Conservation (phyloP, 2,329 filamentous ascomycete genomes). For the Alternaria novae-zelandiae region DNA sequence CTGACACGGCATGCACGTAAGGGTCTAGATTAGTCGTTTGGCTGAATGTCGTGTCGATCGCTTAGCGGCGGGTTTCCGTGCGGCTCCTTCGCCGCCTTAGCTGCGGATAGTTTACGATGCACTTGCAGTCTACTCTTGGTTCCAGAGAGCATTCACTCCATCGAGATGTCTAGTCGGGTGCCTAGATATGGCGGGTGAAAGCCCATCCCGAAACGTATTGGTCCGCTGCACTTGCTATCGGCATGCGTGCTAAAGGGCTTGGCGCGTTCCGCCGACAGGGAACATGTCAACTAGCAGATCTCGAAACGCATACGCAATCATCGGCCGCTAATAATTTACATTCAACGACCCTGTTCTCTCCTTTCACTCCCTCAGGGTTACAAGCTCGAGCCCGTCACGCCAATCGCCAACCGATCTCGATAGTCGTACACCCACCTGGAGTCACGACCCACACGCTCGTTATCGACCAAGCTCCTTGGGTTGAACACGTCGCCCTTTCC, state of each 20-base stretch:
- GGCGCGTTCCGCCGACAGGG: constrained; percentile 19
- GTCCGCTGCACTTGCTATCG: constrained; percentile 11
- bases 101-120: background rate
- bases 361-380: constrained; percentile 5
- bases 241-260: constrained; percentile 16
- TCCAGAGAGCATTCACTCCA: background rate
- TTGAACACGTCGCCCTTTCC: constrained; percentile 26
- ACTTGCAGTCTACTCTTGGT: background rate
- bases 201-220: constrained; percentile 10
- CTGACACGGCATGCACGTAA: background rate
- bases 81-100: constrained; percentile 11
- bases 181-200: background rate
- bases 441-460: constrained; percentile 28
- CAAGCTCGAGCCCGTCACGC: constrained; percentile 1
- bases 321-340: constrained; percentile 18
- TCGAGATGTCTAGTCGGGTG: background rate
- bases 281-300: constrained; percentile 19
- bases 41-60: constrained; percentile 15
- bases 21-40: constrained; percentile 10
- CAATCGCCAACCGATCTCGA: constrained; percentile 6
- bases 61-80: constrained; percentile 16
- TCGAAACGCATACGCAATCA: constrained; percentile 32
- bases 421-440: constrained; percentile 14
- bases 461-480: constrained; percentile 21
- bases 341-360: constrained; percentile 10